Evolutionary conservation across 2,329 filamentous ascomycete species (phyloP).

Genomic region (Fusarium robinianum): DNA sequence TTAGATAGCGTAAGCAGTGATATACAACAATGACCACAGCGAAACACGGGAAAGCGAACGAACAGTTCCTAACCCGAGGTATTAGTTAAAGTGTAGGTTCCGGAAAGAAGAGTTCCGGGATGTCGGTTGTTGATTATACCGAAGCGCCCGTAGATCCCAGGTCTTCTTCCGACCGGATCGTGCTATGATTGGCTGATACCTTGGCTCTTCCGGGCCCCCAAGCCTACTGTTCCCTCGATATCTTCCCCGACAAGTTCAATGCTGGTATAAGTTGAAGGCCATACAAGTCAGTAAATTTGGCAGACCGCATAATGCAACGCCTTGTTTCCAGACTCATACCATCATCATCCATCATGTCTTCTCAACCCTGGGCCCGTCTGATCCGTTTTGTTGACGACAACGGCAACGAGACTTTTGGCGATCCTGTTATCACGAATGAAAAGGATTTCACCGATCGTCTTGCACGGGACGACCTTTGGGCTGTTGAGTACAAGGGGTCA

Average conservation of each 20-base stretch:
- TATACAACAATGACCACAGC: too few relatives aligned
- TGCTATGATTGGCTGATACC: constrained; percentile 19
- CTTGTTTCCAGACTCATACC: constrained; percentile 9
- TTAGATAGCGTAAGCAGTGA: too few relatives aligned
- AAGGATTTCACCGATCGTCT: constrained; percentile 34
- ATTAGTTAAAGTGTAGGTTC: too few relatives aligned
- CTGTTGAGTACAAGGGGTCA: constrained; percentile 39
- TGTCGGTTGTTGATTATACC: too few relatives aligned
- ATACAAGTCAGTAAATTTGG: too few relatives aligned
- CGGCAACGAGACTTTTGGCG: constrained; percentile 42
- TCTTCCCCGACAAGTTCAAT: too few relatives aligned
- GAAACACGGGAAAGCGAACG: too few relatives aligned
- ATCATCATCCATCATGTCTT: constrained; percentile 27
- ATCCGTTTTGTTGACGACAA: constrained; percentile 44
- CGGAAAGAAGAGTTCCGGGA: constrained; percentile 7
- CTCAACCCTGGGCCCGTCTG: constrained; percentile 38
- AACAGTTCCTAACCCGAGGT: too few relatives aligned
- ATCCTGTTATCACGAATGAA: constrained; percentile 36
- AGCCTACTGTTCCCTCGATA: constrained; percentile 7
- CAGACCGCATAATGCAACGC: constrained; percentile 5
- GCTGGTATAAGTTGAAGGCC: too few relatives aligned
- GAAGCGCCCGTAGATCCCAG: too few relatives aligned
- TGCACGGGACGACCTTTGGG: constrained; percentile 36
- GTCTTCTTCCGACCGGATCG: constrained; percentile 31
- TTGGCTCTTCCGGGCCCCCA: background rate